Base-by-base conservation (phyloP, 306 rosid genomes). In the Delonix regia region DNA sequence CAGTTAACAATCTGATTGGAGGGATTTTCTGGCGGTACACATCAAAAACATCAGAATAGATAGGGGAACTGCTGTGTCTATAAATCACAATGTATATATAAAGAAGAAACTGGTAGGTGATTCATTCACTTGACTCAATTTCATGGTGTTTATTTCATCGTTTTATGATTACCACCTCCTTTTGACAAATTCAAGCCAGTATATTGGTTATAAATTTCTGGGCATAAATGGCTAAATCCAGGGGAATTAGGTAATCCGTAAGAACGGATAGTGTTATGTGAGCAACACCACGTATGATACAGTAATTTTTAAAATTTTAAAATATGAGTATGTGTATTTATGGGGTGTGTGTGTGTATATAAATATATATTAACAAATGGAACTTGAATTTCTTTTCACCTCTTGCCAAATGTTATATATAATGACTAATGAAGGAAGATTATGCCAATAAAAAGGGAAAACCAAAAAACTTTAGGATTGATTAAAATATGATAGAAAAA, bases 1-100 rank as follows among this genome's bases (percentile, higher is more conserved):
- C 96, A 9, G 30, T 84, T 77, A 95, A 89, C 88, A 95, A 95
- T 71, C 78, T 95, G 83, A 84, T 89, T 64, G 99, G 97, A 59
- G 98, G 97, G 57, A 60, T 93, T 38, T 68, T 89, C 60, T 95
- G 98, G 99, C 86, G 75, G 15, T 93, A 83, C 83, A 47, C 85
- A 56, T 88, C 93, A 75, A 78, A 73, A 7, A 39, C 87, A 47
- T 80, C 86, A 10, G 59, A 83, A 39, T 69, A 69, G 68, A 82
- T 76, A 65, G 9, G 74, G 63, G 39, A 21, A 48, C 64, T 70
- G 41, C 13, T 75, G 75, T 76, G 71, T 70, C 36, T 18, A 44
- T 15, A 68, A 39, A 56, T 78, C 59, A 10, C 10, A 33, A 71
- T 51, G 51, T 74, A 70, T 44, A 28, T 14, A 55, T 6, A 53